These are phyloP conservation scores for Phanerochaete sordida DNA, from an alignment of 768 basidiomycete genomes.

Conservation along the genomic window DNA sequence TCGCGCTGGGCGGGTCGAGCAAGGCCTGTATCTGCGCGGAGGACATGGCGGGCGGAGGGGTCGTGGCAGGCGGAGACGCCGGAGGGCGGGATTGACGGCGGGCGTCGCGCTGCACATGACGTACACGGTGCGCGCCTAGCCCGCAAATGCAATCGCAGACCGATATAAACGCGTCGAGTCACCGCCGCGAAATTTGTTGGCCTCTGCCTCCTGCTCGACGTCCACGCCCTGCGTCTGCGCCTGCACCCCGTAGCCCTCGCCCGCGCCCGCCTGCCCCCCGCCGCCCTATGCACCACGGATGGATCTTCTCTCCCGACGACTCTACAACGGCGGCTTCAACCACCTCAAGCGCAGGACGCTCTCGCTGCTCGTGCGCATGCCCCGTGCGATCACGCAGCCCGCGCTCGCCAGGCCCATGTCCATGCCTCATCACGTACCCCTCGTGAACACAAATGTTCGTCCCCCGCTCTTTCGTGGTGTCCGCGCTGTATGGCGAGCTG, in stretches of 20 bases:
- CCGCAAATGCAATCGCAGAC: neutral
- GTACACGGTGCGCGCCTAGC: neutral
- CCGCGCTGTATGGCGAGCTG: neutral
- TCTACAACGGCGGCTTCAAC: constrained; percentile 30
- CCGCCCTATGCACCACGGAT: constrained; percentile 12
- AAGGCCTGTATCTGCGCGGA: constrained; percentile 44
- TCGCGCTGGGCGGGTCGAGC: constrained; percentile 43
- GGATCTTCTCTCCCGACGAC: constrained; percentile 24
- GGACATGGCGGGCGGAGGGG: constrained; percentile 27
- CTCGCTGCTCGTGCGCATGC: constrained; percentile 22
- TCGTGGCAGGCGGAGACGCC: neutral
- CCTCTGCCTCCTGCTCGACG: too few species aligned
- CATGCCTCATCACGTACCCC: constrained; percentile 6
- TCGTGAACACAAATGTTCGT: constrained; percentile 13
- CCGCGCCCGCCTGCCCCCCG: neutral
- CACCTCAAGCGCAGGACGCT: constrained; percentile 24
- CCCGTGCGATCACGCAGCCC: constrained; percentile 17
- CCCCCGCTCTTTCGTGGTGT: neutral
- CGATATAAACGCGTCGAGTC: neutral
- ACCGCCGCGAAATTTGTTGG: neutral
- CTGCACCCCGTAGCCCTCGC: neutral
- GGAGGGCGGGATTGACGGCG: neutral
- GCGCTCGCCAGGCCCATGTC: constrained; percentile 16
- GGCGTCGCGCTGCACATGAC: neutral
- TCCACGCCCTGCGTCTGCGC: neutral